phyloP scores from a whole-genome alignment of 225 moss, liverwort and hornwort species.

The Sphagnum contortum region DNA sequence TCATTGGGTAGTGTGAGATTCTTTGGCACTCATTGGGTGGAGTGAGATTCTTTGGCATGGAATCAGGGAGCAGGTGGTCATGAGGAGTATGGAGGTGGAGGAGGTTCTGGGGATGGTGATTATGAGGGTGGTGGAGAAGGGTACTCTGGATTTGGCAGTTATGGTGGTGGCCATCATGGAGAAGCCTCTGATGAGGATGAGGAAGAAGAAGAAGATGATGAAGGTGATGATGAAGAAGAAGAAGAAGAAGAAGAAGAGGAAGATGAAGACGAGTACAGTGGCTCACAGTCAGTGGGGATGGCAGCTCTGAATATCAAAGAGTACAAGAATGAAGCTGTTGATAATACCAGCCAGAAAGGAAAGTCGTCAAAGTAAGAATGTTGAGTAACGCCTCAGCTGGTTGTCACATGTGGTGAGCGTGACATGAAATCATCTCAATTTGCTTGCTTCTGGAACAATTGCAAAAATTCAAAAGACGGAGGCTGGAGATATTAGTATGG shows the following conservation, averaged over 20 bases:
- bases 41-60: neutral
- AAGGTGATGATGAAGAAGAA: slow-evolving; percentile 52
- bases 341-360: slow-evolving; percentile 24
- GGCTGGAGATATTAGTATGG: no score
- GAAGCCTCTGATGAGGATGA: slow-evolving; percentile 30
- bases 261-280: slow-evolving; percentile 40
- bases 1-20: no score
- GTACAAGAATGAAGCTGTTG: slow-evolving; percentile 50
- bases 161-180: slow-evolving; percentile 44
- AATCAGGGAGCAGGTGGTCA: slow-evolving; percentile 58
- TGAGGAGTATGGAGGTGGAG: slow-evolving; percentile 56
- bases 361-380: slow-evolving; percentile 44
- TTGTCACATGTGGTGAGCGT: no score
- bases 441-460: no score
- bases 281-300: slow-evolving; percentile 58
- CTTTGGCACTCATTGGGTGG: no score
- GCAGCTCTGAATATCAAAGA: slow-evolving; percentile 89
- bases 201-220: slow-evolving; percentile 38
- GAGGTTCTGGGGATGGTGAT: slow-evolving; percentile 25
- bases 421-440: no score
- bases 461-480: no score
- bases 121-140: slow-evolving; percentile 47
- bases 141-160: slow-evolving; percentile 37
- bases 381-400: no score
- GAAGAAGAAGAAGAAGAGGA: slow-evolving; percentile 66